Conservation (phyloP, 306 rosid species). For the Canavalia ensiformis region DNA sequence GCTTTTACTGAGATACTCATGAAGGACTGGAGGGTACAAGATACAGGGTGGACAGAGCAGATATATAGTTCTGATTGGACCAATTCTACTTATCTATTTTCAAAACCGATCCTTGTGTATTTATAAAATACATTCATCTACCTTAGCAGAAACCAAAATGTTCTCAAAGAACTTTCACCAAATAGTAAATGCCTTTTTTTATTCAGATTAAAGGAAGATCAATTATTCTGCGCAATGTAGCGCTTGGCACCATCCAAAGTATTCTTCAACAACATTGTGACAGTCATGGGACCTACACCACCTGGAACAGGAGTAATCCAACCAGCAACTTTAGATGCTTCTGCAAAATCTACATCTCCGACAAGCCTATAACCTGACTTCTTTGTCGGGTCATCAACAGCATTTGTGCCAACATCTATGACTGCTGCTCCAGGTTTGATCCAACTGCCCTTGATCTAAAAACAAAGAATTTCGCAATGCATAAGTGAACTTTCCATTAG, state of each 20-base stretch:
- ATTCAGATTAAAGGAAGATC: slow-evolving; percentile 27
- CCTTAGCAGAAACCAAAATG: slow-evolving; percentile 11
- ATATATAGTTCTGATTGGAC: background rate
- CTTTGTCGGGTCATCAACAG: slow-evolving; percentile 79
- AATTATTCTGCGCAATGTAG: slow-evolving; percentile 54
- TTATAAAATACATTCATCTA: slow-evolving; percentile 39
- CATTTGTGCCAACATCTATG: slow-evolving; percentile 92
- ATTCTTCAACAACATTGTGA: slow-evolving; percentile 88
- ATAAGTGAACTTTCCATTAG: slow-evolving; percentile 28
- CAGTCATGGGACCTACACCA: slow-evolving; percentile 94
- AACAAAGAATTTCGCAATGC: slow-evolving; percentile 22
- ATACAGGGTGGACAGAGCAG: background rate
- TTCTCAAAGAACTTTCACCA: slow-evolving; percentile 34
- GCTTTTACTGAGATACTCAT: background rate
- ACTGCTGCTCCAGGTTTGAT: slow-evolving; percentile 95
- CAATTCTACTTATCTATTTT: slow-evolving; percentile 21
- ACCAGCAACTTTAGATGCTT: slow-evolving; percentile 89
- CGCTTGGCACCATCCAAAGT: slow-evolving; percentile 90
- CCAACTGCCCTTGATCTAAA: slow-evolving; percentile 88
- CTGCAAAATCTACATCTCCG: slow-evolving; percentile 90
- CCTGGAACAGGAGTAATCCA: slow-evolving; percentile 96
- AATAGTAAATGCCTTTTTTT: slow-evolving; percentile 17
- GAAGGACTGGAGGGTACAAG: background rate
- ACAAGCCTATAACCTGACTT: slow-evolving; percentile 90
- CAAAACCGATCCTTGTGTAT: background rate